A percentile compares a stretch with the other conserved stretches of the same genome.
Evolutionary conservation across 495 filamentous ascomycete species (phyloP).

Genomic region (Aspergillus coremiiformis): DNA sequence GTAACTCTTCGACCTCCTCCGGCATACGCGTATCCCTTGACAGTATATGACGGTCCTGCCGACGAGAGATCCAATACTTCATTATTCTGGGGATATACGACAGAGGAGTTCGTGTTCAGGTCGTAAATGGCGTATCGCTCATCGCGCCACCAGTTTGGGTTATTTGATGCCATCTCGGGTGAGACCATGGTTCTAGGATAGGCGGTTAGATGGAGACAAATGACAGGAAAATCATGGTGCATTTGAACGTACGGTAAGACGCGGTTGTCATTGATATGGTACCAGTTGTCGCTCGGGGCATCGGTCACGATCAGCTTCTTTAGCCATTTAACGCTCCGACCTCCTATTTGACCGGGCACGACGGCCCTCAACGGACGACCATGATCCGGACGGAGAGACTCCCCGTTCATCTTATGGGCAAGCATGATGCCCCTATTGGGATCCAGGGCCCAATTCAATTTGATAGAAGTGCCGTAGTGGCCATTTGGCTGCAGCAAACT

Average conservation of each 20-base stretch:
- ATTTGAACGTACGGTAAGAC: conserved; percentile 58
- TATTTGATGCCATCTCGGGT: conserved; percentile 69
- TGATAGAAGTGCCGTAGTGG: conserved; percentile 82
- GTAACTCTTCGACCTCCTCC: conserved; percentile 84
- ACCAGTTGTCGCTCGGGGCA: conserved; percentile 86
- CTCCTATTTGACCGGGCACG: conserved; percentile 90
- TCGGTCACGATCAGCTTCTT: conserved; percentile 75
- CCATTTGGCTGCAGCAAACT: conserved; percentile 61
- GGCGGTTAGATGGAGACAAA: conserved; percentile 1
- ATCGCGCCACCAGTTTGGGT: conserved; percentile 79
- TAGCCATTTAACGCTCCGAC: conserved; percentile 92
- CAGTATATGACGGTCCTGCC: conserved; percentile 49
- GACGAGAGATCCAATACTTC: conserved; percentile 54
- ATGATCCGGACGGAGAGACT: conserved; percentile 75
- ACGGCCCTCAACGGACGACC: conserved; percentile 78
- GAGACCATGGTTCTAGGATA: conserved; percentile 60
- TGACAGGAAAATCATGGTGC: background rate
- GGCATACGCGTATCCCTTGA: conserved; percentile 81
- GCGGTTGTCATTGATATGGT: conserved; percentile 91
- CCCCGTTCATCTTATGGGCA: conserved; percentile 90
- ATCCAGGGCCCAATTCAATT: conserved; percentile 85
- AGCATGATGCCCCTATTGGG: conserved; percentile 81
- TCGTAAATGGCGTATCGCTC: conserved; percentile 95
- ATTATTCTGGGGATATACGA: conserved; percentile 74
- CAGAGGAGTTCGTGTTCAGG: conserved; percentile 80